These are phyloP conservation scores for Claviceps sp. DNA, from an alignment of 2,329 filamentous ascomycete genomes.

Conservation along the genomic window DNA sequence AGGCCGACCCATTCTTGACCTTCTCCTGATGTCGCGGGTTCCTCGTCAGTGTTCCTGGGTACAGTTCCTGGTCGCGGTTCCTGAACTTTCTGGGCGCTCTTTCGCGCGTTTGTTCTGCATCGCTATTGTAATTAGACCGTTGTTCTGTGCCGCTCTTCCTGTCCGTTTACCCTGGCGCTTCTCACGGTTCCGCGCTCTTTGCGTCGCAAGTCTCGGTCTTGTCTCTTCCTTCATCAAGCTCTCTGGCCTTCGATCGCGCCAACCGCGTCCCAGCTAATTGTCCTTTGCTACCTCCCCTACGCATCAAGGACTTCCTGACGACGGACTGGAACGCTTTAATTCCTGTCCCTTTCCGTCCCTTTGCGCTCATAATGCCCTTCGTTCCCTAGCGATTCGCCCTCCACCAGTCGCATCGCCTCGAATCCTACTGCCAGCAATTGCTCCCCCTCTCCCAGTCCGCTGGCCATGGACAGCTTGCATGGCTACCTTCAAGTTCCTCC, in stretches of 20 bases:
- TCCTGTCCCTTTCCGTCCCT: background rate
- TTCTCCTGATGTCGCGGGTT: background rate
- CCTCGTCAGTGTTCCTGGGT: background rate
- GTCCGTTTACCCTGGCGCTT: background rate
- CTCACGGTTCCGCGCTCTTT: background rate
- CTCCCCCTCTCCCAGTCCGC: background rate
- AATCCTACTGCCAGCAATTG: slow-evolving; percentile 1
- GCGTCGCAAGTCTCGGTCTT: background rate
- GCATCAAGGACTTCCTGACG: background rate
- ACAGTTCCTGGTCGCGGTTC: background rate
- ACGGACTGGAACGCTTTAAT: background rate
- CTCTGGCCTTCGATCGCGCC: background rate
- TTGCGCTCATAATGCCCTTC: background rate
- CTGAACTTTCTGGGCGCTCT: background rate
- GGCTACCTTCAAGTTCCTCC: slow-evolving; percentile 37
- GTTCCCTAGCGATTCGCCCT: background rate
- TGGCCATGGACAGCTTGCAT: slow-evolving; percentile 27
- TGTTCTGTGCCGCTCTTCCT: background rate
- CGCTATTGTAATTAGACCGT: background rate
- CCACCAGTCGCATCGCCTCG: background rate
- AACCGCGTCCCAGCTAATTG: background rate
- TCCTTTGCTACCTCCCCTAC: background rate
- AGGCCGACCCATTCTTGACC: slow-evolving; percentile 1
- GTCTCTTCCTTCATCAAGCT: background rate
- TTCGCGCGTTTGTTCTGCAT: background rate